Conservation (phyloP, 2,329 filamentous ascomycete genomes). For the Aspergillus fijiensis region DNA sequence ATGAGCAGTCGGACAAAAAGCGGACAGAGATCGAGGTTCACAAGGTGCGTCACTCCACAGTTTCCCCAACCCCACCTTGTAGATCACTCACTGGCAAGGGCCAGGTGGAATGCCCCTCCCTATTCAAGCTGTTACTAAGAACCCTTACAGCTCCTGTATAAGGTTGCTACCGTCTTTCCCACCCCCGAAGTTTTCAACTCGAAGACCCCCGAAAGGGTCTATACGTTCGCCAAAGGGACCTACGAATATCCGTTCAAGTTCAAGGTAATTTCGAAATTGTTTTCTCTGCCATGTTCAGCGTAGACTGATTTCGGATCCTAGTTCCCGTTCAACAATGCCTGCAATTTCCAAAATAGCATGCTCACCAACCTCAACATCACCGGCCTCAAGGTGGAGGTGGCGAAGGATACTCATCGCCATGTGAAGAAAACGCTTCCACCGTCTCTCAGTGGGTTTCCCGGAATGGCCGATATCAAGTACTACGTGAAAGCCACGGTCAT, state of each 20-base stretch:
- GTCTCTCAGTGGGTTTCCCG: conserved; percentile 80
- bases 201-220: conserved; percentile 36
- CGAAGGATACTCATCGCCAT: conserved; percentile 56
- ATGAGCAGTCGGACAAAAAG: conserved; percentile 48
- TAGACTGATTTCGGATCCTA: conserved; percentile 16
- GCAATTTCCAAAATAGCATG: conserved; percentile 45
- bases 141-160: conserved; percentile 44
- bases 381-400: conserved; percentile 47
- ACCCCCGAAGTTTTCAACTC: conserved; percentile 42
- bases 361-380: conserved; percentile 48
- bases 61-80: not conserved
- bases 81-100: not conserved
- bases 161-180: conserved; percentile 49
- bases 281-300: not conserved
- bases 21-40: conserved; percentile 51
- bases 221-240: conserved; percentile 46
- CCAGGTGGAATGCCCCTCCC: not conserved
- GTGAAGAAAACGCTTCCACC: conserved; percentile 85
- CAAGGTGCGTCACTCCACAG: conserved; percentile 38
- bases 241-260: conserved; percentile 52
- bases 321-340: conserved; percentile 54
- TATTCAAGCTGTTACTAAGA: not conserved
- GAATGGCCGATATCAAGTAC: conserved; percentile 86
- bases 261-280: conserved; percentile 37
- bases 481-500: conserved; percentile 95